These are phyloP conservation scores for Asclepias syriaca DNA, from an alignment of 257 asterid genomes.

Conservation along the genomic window DNA sequence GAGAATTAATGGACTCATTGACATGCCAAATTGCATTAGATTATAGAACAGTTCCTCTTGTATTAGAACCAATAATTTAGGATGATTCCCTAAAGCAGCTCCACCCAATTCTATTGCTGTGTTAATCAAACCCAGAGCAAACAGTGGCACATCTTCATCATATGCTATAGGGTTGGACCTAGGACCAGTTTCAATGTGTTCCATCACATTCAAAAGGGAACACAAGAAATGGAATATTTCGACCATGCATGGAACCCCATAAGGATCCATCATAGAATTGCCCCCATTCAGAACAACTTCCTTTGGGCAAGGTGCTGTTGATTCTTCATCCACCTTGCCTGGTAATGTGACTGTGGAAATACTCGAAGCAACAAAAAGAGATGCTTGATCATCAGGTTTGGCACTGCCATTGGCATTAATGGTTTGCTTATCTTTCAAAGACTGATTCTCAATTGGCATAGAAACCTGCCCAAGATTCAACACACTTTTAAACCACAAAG, in stretches of 20 bases:
- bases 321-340: slow-evolving; percentile 21
- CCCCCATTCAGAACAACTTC: slow-evolving; percentile 34
- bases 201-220: slow-evolving; percentile 83
- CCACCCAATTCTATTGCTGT: slow-evolving; percentile 88
- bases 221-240: slow-evolving; percentile 88
- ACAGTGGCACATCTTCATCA: slow-evolving; percentile 95
- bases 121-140: slow-evolving; percentile 88
- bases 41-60: slow-evolving; percentile 82
- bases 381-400: slow-evolving; percentile 30
- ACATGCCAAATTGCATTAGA: slow-evolving; percentile 90
- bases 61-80: slow-evolving; percentile 66
- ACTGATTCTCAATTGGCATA: slow-evolving; percentile 25
- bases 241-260: slow-evolving; percentile 90
- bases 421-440: slow-evolving; percentile 32
- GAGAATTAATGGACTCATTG: slow-evolving; percentile 91
- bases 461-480: slow-evolving; percentile 33
- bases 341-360: slow-evolving; percentile 9
- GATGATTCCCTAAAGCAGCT: slow-evolving; percentile 62
- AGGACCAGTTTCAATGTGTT: slow-evolving; percentile 57
- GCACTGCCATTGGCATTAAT: slow-evolving; percentile 31
- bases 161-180: slow-evolving; percentile 74
- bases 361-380: slow-evolving; percentile 18
- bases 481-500: slow-evolving; percentile 4
- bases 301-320: slow-evolving; percentile 23
- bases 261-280: slow-evolving; percentile 63